phyloP scores from a whole-genome alignment of 345 rosid species.

The Hibiscus trionum region DNA sequence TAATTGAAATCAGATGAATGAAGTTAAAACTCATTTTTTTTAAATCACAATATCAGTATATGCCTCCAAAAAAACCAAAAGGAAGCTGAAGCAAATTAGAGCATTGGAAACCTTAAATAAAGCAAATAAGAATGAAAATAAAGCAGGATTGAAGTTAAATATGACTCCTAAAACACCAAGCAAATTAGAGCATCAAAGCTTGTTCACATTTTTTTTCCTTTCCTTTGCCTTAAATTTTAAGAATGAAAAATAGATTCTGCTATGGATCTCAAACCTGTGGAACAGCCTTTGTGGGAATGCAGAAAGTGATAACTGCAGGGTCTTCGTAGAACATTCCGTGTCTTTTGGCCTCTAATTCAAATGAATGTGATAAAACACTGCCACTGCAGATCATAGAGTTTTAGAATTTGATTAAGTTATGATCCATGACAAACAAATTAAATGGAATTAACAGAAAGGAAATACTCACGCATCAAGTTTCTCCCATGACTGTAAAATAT shows the following conservation, averaged over 20 bases:
- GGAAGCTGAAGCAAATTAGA: too few relatives aligned
- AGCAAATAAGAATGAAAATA: too few relatives aligned
- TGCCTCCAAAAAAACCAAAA: too few relatives aligned
- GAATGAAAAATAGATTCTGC: not conserved
- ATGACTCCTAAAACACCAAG: conserved; percentile 46
- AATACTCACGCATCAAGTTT: conserved; percentile 39
- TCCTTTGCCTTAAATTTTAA: not conserved
- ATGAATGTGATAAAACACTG: conserved; percentile 67
- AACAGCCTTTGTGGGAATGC: conserved; percentile 72
- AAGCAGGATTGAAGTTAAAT: conserved; percentile 72
- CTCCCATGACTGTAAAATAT: not conserved
- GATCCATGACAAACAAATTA: not conserved
- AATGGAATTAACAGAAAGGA: not conserved
- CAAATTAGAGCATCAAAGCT: not conserved
- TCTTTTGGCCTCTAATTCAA: conserved; percentile 78
- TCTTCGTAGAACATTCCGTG: conserved; percentile 71
- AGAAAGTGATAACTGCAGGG: conserved; percentile 89
- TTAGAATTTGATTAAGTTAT: conserved; percentile 17
- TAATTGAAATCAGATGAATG: too few relatives aligned
- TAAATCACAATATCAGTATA: too few relatives aligned
- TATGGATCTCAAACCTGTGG: conserved; percentile 48
- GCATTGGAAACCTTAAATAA: too few relatives aligned
- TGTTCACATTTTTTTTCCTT: not conserved
- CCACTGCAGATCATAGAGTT: conserved; percentile 42
- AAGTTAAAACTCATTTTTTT: too few relatives aligned